A percentile compares a stretch with the other conserved stretches of the same genome.
phyloP scores from a whole-genome alignment of 345 rosid genomes.

The Melaleuca alternifolia region DNA sequence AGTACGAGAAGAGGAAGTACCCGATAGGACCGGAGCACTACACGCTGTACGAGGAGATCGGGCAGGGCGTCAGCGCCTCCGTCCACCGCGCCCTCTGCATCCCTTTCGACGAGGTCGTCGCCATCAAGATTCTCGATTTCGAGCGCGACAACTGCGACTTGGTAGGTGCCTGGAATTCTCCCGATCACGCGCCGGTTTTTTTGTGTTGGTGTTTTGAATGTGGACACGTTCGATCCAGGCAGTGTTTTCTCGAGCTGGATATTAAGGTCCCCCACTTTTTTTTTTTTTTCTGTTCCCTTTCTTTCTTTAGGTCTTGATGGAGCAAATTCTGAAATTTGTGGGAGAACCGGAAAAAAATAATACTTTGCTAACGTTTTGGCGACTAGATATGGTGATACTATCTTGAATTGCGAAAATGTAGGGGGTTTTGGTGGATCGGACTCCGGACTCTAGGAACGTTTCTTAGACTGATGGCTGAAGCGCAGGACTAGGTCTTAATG shows the following conservation, averaged over 20 bases:
- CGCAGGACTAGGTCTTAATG: no score
- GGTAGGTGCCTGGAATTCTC: slow-evolving; percentile 23
- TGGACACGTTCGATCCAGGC: not conserved
- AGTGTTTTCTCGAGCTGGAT: not conserved
- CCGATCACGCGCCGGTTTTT: not conserved
- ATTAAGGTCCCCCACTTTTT: not conserved
- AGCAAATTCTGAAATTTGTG: not conserved
- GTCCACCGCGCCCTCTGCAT: slow-evolving; percentile 79
- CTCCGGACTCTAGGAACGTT: not conserved
- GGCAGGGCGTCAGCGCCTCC: slow-evolving; percentile 87
- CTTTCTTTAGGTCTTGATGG: not conserved
- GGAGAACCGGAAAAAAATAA: not conserved
- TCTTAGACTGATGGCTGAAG: not conserved
- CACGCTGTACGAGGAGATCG: slow-evolving; percentile 64
- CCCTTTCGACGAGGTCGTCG: slow-evolving; percentile 64
- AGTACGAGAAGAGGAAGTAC: slow-evolving; percentile 87
- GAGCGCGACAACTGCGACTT: slow-evolving; percentile 87
- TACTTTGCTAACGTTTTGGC: not conserved
- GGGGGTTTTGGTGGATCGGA: not conserved
- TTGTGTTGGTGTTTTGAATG: not conserved
- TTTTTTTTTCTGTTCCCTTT: not conserved
- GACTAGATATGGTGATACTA: not conserved
- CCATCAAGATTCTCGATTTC: slow-evolving; percentile 93
- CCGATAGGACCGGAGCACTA: slow-evolving; percentile 81
- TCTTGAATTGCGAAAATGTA: not conserved